These are phyloP conservation scores for Xylaria grammica DNA, from an alignment of 495 filamentous ascomycete species.

Conservation along the genomic window DNA sequence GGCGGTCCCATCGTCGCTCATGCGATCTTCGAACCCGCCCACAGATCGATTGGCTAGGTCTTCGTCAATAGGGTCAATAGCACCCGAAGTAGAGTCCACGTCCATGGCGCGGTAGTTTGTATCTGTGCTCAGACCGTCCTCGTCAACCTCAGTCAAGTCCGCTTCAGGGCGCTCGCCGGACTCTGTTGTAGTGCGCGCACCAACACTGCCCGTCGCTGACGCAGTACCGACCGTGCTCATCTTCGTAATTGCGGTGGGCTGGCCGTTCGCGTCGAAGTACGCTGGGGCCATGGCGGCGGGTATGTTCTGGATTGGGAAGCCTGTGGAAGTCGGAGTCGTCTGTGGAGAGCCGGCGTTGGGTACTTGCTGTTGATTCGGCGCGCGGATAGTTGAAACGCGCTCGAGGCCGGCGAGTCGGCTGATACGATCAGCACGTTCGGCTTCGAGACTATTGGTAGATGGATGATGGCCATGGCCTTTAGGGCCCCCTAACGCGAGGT, in stretches of 20 bases:
- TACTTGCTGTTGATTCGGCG: constrained; percentile 43
- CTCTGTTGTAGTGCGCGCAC: constrained; percentile 69
- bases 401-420: constrained; percentile 87
- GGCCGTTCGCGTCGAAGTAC: constrained; percentile 75
- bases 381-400: constrained; percentile 71
- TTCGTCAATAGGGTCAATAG: constrained; percentile 48
- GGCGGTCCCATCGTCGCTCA: constrained; percentile 75
- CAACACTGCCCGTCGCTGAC: constrained; percentile 68
- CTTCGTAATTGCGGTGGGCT: constrained; percentile 62
- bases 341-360: constrained; percentile 34
- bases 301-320: constrained; percentile 33
- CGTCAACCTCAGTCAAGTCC: constrained; percentile 47
- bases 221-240: constrained; percentile 88
- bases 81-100: constrained; percentile 43
- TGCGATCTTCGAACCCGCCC: constrained; percentile 68
- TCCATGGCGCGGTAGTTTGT: constrained; percentile 47
- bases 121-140: constrained; percentile 57
- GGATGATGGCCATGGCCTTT: constrained; percentile 63
- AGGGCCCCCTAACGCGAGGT: constrained; percentile 50
- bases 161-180: constrained; percentile 48
- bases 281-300: constrained; percentile 49
- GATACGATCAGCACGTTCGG: constrained; percentile 92
- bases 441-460: constrained; percentile 75
- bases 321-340: constrained; percentile 37
- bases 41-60: constrained; percentile 57